Evolutionary conservation across 768 basidiomycete genomes (phyloP), one percentile per base, ranked within the genome.

Genomic region (Psilocybe sp.): DNA sequence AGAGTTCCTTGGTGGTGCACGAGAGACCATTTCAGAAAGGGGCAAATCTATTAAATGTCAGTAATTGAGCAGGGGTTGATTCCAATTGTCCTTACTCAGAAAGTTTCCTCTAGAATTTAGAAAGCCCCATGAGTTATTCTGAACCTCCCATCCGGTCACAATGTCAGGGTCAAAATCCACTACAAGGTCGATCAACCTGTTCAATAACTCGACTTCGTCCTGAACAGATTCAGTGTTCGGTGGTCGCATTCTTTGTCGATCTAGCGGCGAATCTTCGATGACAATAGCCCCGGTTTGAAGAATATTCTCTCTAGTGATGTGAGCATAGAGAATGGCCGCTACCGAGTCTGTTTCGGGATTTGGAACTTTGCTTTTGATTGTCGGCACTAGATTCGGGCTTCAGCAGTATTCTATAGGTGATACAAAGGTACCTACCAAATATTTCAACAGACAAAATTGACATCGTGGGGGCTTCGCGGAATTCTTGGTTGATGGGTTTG

Each of bases 101-200:
- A 67, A 64, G 46, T 64, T 64, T 13, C 82, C 87, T 37, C 96
- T 78, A n/a, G 79, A 79, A 43, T 76, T 71, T 1, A 97, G 69
- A 65, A 92, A 98, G 0, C 95, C 95, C 96, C 97, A 99, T 5
- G 91, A 93, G 2, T 79, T 75, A 15, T 74, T 72, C 61, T 97
- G 92, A 11, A 96, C 76, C 52, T 99, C 96, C 92, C 93, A 98
- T 13, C 96, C 96, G 0, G 82, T 77, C 7, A 98, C 60, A 36
- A 98, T 85, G 64, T 99, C 97, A 0, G 97, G 97, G 69, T 98
- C 93, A 55, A 91, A 70, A 1, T 82, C 79, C 18, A 80, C 60
- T 0, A 97, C 79, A 23, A 82, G 68, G 62, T 98, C 93, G 20
- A 90, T 71, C 6, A 91, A 57, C 32, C 69, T 68, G 60, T 97